Conservation (phyloP, 2,329 filamentous ascomycete genomes). For the Alternaria incomplexa region DNA sequence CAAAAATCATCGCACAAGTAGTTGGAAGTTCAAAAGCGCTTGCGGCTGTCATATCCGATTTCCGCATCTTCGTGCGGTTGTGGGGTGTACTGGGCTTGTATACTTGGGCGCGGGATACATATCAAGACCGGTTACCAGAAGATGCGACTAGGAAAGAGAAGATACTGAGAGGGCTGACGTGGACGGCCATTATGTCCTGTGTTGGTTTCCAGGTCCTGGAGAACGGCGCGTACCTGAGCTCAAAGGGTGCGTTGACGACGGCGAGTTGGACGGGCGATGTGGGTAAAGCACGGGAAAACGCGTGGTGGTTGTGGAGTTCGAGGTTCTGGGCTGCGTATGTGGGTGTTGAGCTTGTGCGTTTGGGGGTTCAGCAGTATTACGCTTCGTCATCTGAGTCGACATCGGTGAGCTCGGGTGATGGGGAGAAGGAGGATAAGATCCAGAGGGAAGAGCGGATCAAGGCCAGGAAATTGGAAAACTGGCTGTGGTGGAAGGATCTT, state of each 20-base stretch:
- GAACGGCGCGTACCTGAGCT: slow-evolving; percentile 78
- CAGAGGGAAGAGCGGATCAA: slow-evolving; percentile 32
- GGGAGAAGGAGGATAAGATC: slow-evolving; percentile 57
- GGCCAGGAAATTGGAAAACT: slow-evolving; percentile 38
- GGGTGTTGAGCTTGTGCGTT: slow-evolving; percentile 72
- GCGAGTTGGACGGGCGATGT: slow-evolving; percentile 57
- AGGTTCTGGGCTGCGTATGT: slow-evolving; percentile 83
- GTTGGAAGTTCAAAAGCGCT: slow-evolving; percentile 55
- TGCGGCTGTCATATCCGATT: slow-evolving; percentile 70
- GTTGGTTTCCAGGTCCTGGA: slow-evolving; percentile 79
- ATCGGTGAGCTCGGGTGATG: slow-evolving; percentile 33
- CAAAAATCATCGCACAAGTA: slow-evolving; percentile 42
- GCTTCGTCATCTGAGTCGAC: neutral
- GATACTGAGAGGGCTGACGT: slow-evolving; percentile 58
- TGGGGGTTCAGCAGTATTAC: slow-evolving; percentile 55
- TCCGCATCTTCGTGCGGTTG: slow-evolving; percentile 74
- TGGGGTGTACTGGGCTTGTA: slow-evolving; percentile 80
- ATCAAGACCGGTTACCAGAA: slow-evolving; percentile 30
- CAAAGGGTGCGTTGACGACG: slow-evolving; percentile 69
- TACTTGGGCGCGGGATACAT: slow-evolving; percentile 63
- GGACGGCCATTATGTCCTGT: slow-evolving; percentile 71
- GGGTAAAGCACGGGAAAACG: slow-evolving; percentile 58
- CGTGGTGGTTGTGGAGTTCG: slow-evolving; percentile 73
- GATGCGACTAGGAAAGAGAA: slow-evolving; percentile 37
- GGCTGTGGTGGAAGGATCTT: slow-evolving; percentile 69